Evolutionary conservation across 805 yeast species (phyloP).

Genomic region (Pichia nanzhaoensis): DNA sequence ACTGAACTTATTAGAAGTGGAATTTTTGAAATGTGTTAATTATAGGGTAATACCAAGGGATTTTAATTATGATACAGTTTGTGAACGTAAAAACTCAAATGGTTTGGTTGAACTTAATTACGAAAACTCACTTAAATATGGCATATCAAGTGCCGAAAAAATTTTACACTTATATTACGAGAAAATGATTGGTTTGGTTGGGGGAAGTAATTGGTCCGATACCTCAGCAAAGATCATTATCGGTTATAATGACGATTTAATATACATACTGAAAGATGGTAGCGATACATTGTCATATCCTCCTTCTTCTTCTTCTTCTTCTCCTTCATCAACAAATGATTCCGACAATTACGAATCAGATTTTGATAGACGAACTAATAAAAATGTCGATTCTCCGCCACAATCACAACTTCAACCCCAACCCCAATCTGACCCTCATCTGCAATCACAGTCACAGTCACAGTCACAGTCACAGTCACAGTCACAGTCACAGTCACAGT

Average conservation of each 20-base stretch:
- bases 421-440: no score
- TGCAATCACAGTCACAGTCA: background rate
- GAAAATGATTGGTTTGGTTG: constrained; percentile 45
- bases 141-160: constrained; percentile 31
- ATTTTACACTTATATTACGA: constrained; percentile 42
- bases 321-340: background rate
- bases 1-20: constrained; percentile 80
- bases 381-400: background rate
- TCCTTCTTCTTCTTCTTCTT: background rate
- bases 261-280: constrained; percentile 9
- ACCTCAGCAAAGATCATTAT: constrained; percentile 14
- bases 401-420: constrained; percentile 5
- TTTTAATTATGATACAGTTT: constrained; percentile 30
- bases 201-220: constrained; percentile 21
- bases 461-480: constrained; percentile 8
- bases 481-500: constrained; percentile 15
- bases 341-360: no score
- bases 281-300: background rate
- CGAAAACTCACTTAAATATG: constrained; percentile 18
- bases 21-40: constrained; percentile 71
- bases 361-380: no score
- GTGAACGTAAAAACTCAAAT: constrained; percentile 21
- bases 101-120: constrained; percentile 20
- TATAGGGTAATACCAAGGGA: constrained; percentile 67
- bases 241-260: constrained; percentile 27